Percentiles rank a stretch among this genome's conserved stretches.
Evolutionary conservation across 768 basidiomycete species (phyloP).

Genomic region (Tephrocybe sp.): DNA sequence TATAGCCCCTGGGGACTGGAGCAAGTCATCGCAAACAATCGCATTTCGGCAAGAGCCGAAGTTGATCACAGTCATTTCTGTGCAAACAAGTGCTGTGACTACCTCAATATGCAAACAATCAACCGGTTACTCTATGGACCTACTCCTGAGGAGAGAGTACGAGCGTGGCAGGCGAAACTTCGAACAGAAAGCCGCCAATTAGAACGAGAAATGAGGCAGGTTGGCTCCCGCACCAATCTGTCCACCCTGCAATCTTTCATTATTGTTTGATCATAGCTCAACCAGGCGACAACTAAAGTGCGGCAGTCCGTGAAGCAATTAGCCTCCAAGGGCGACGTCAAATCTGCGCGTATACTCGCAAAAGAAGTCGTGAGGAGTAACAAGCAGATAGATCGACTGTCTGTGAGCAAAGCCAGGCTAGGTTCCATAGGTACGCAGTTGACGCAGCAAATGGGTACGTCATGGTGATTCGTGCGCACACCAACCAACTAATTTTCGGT

Average conservation of each 20-base stretch:
- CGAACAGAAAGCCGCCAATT: constrained; percentile 77
- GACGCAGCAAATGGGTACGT: constrained; percentile 86
- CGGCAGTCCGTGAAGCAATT: constrained; percentile 82
- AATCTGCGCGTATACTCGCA: constrained; percentile 89
- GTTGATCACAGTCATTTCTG: background rate
- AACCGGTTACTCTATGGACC: constrained; percentile 96
- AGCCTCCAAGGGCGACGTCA: constrained; percentile 87
- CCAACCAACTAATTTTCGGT: constrained; percentile 3
- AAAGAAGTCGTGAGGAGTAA: constrained; percentile 92
- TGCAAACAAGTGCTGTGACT: background rate
- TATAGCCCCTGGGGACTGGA: too few species aligned
- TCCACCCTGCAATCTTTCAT: constrained; percentile 18
- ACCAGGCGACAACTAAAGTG: constrained; percentile 77
- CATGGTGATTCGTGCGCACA: background rate
- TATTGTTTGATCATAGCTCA: constrained; percentile 53
- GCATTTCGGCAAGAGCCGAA: background rate
- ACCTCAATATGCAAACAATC: constrained; percentile 68
- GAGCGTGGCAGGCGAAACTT: constrained; percentile 87
- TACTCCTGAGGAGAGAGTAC: constrained; percentile 90
- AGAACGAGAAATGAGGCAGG: constrained; percentile 96
- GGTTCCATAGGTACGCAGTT: constrained; percentile 90
- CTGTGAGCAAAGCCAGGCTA: constrained; percentile 89
- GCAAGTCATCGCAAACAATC: too few species aligned
- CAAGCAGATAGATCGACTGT: constrained; percentile 90
- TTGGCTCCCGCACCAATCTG: constrained; percentile 36